A percentile compares a stretch with the other conserved stretches of the same genome.
These are phyloP conservation scores for Xerocomus brunneocitrinus DNA, from an alignment of 768 basidiomycete genomes.

Conservation along the genomic window DNA sequence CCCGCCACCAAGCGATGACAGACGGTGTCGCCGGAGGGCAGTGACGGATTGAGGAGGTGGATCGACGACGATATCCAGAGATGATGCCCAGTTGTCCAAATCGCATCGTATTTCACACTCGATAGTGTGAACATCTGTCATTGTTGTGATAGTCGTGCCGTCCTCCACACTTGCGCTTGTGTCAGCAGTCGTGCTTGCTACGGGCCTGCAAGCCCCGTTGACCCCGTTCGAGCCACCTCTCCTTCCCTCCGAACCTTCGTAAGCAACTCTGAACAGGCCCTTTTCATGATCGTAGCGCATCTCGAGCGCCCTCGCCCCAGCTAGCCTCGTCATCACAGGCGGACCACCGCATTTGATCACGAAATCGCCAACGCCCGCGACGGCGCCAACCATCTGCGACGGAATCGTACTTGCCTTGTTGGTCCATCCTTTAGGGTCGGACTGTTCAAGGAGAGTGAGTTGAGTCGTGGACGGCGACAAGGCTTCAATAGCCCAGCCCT, in stretches of 20 bases:
- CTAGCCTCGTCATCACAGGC: slow-evolving; percentile 81
- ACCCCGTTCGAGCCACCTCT: slow-evolving; percentile 27
- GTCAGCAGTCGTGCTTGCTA: background rate
- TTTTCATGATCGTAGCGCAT: slow-evolving; percentile 87
- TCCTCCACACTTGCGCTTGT: slow-evolving; percentile 17
- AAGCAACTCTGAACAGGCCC: slow-evolving; percentile 76
- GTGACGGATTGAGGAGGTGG: slow-evolving; percentile 84
- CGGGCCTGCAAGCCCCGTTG: slow-evolving; percentile 14
- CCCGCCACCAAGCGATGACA: slow-evolving; percentile 86
- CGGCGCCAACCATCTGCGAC: slow-evolving; percentile 82
- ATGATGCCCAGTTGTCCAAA: slow-evolving; percentile 80
- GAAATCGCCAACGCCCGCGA: slow-evolving; percentile 93
- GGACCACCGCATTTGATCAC: slow-evolving; percentile 95
- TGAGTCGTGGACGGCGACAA: slow-evolving; percentile 93
- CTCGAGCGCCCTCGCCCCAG: slow-evolving; percentile 69
- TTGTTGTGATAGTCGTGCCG: slow-evolving; percentile 4
- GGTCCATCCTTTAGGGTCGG: slow-evolving; percentile 95
- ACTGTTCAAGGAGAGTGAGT: slow-evolving; percentile 91
- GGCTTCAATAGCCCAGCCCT: slow-evolving; percentile 96
- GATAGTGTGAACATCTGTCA: slow-evolving; percentile 45
- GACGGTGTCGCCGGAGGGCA: slow-evolving; percentile 79
- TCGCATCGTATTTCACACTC: slow-evolving; percentile 93
- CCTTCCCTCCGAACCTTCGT: slow-evolving; percentile 60
- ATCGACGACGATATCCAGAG: slow-evolving; percentile 86
- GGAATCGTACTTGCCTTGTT: slow-evolving; percentile 87